Conservation (phyloP, 768 basidiomycete species). For the Paxillus involutus region DNA sequence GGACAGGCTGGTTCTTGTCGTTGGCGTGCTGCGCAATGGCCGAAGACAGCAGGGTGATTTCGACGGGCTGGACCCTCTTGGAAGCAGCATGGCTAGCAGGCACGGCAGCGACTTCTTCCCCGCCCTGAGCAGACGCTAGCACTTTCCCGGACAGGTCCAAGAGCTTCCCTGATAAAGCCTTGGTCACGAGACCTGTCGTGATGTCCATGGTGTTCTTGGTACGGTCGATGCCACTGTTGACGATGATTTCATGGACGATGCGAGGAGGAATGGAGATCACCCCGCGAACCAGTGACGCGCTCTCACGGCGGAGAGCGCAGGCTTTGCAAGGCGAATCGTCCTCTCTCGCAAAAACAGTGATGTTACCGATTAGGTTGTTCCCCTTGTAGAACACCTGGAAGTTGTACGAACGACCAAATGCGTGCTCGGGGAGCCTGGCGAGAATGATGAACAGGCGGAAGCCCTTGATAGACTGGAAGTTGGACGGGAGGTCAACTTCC, state of each 20-base stretch:
- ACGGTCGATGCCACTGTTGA: conserved; percentile 3
- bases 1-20: conserved; percentile 14
- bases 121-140: conserved; percentile 19
- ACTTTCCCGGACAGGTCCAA: conserved; percentile 12
- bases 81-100: neutral
- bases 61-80: conserved; percentile 16
- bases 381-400: conserved; percentile 19
- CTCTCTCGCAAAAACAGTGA: conserved; percentile 25
- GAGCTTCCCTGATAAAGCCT: conserved; percentile 16
- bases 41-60: conserved; percentile 19
- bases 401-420: conserved; percentile 21
- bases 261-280: conserved; percentile 22
- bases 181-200: conserved; percentile 11
- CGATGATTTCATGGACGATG: conserved; percentile 23
- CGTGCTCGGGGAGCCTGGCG: conserved; percentile 24
- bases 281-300: conserved; percentile 18
- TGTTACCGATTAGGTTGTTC: conserved; percentile 13
- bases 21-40: conserved; percentile 19
- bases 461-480: conserved; percentile 14
- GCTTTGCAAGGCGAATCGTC: conserved; percentile 24
- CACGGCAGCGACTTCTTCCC: neutral
- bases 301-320: conserved; percentile 20
- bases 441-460: conserved; percentile 28
- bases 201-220: conserved; percentile 10
- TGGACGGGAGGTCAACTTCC: conserved; percentile 11